phyloP scores from a whole-genome alignment of 1,284 basidiomycete species.

The Pseudozyma thailandica region DNA sequence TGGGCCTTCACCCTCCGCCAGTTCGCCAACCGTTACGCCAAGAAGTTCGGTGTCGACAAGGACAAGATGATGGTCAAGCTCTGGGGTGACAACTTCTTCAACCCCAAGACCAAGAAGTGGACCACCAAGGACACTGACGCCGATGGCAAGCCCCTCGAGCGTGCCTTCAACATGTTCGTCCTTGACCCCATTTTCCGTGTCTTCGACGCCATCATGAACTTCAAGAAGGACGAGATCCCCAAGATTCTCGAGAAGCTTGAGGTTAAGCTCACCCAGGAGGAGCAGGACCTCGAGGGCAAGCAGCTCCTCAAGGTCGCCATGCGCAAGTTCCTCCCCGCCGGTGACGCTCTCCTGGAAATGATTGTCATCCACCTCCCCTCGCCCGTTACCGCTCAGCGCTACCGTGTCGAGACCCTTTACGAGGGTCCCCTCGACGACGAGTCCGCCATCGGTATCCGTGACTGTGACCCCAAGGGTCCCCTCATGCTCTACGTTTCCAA shows the following conservation, averaged over 20 bases:
- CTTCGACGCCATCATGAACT: slow-evolving; percentile 99
- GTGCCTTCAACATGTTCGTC: slow-evolving; percentile 78
- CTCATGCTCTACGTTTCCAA: slow-evolving; percentile 99
- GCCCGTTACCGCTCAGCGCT: slow-evolving; percentile 93
- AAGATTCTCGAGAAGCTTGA: slow-evolving; percentile 97
- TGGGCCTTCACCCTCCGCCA: slow-evolving; percentile 99
- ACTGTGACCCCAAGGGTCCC: slow-evolving; percentile 96
- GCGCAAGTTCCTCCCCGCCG: slow-evolving; percentile 99
- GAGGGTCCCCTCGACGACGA: slow-evolving; percentile 99
- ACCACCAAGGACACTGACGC: slow-evolving; percentile 80
- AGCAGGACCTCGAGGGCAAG: slow-evolving; percentile 96
- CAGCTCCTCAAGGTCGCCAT: slow-evolving; percentile 96
- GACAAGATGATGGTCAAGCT: slow-evolving; percentile 97
- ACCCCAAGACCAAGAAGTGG: slow-evolving; percentile 98
- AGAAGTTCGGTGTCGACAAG: slow-evolving; percentile 99
- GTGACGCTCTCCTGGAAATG: slow-evolving; percentile 99
- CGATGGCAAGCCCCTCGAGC: slow-evolving; percentile 85
- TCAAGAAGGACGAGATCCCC: slow-evolving; percentile 91
- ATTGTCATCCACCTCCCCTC: slow-evolving; percentile 96
- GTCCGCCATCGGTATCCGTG: slow-evolving; percentile 97
- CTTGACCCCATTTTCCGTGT: slow-evolving; percentile 99
- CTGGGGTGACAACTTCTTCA: slow-evolving; percentile 99
- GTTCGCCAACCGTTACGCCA: slow-evolving; percentile 93
- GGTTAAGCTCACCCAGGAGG: slow-evolving; percentile 86
- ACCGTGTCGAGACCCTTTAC: slow-evolving; percentile 99